These are phyloP conservation scores for Apium graveolens DNA, from an alignment of 129 eudicot genomes.

Conservation along the genomic window DNA sequence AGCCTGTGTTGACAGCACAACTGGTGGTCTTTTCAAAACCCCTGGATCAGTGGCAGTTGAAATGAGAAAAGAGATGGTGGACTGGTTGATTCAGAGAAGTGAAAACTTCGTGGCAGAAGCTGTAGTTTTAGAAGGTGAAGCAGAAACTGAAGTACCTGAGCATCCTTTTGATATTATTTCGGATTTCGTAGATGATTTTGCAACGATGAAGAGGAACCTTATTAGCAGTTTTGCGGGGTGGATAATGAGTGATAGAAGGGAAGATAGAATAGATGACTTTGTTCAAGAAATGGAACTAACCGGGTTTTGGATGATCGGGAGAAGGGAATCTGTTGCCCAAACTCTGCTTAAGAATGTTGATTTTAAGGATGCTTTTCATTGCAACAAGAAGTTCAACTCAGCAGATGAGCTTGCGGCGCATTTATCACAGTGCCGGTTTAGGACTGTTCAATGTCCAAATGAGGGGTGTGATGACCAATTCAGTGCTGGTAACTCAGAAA, in stretches of 20 bases:
- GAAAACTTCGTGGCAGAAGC: constrained; percentile 78
- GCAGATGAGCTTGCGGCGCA: constrained; percentile 54
- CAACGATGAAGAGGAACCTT: constrained; percentile 49
- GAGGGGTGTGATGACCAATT: constrained; percentile 72
- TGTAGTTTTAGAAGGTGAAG: constrained; percentile 47
- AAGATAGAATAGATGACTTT: constrained; percentile 78
- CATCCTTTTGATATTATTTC: constrained; percentile 75
- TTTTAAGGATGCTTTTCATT: constrained; percentile 59
- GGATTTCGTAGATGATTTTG: constrained; percentile 61
- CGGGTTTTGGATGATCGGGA: constrained; percentile 77
- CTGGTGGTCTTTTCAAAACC: constrained; percentile 64
- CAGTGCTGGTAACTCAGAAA: constrained; percentile 58
- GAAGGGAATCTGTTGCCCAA: constrained; percentile 62
- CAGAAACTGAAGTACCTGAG: constrained; percentile 36
- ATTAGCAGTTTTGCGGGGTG: constrained; percentile 70
- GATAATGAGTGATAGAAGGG: constrained; percentile 78
- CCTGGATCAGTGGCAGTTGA: constrained; percentile 76
- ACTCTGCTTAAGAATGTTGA: constrained; percentile 65
- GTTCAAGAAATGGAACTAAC: constrained; percentile 80
- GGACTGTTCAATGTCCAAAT: constrained; percentile 45
- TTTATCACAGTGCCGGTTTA: constrained; percentile 46
- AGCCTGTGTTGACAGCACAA: constrained; percentile 85
- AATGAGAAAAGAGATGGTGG: constrained; percentile 73
- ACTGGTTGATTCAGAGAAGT: constrained; percentile 54
- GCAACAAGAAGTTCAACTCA: constrained; percentile 47